Conservation (phyloP, 1,284 basidiomycete species). For the Leccinum subatratum region DNA sequence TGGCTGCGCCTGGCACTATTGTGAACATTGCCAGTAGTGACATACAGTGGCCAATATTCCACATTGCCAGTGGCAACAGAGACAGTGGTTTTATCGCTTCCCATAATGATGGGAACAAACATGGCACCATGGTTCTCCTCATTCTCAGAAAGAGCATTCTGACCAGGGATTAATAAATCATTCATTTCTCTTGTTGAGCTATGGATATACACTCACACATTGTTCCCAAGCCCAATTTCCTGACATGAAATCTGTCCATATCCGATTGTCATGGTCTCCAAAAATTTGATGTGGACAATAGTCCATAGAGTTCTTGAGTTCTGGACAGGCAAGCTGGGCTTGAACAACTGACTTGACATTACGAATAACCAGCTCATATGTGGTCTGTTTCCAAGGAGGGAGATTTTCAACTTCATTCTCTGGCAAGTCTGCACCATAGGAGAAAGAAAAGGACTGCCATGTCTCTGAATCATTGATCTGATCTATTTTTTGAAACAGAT, state of each 20-base stretch:
- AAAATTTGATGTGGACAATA: not conserved
- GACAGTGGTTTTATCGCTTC: conserved; percentile 11
- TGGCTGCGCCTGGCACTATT: not conserved
- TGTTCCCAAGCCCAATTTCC: not conserved
- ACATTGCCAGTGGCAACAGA: conserved; percentile 7
- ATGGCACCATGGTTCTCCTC: not conserved
- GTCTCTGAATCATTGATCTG: not conserved
- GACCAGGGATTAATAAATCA: not conserved
- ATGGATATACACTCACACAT: not conserved
- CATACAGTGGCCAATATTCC: not conserved
- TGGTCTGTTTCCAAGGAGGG: not conserved
- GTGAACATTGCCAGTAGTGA: not conserved
- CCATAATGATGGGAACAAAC: conserved; percentile 8
- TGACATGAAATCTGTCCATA: not conserved
- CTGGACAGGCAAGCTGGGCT: not conserved
- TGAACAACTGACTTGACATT: not conserved
- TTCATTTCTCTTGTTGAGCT: not conserved
- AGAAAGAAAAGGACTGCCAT: not conserved
- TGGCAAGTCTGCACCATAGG: not conserved
- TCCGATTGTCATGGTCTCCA: not conserved
- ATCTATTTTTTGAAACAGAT: not conserved
- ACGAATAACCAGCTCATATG: not conserved
- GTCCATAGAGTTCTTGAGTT: not conserved
- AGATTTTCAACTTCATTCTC: not conserved
- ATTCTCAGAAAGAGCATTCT: not conserved